Evolutionary conservation across 192 early-diverging fungal species (phyloP).

Genomic region (Pilobolus umbonatus): DNA sequence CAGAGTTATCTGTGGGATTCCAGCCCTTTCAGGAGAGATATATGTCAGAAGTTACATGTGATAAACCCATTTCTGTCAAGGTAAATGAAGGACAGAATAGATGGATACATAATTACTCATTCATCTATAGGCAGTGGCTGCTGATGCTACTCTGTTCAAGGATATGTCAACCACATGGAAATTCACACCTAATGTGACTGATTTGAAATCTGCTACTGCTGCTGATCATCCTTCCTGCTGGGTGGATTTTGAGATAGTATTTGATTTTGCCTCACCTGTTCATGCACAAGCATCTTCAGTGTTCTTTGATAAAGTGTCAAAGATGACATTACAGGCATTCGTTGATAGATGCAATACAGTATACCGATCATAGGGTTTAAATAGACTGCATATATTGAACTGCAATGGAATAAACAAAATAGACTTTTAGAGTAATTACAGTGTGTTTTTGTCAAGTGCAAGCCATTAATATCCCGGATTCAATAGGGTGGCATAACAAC

Average conservation of each 20-base stretch:
- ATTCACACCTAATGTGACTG: constrained; percentile 50
- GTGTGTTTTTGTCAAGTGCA: too few species aligned
- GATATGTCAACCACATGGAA: constrained; percentile 62
- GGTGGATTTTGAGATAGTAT: constrained; percentile 73
- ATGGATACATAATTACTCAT: not conserved
- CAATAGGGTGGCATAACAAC: too few species aligned
- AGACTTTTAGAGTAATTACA: too few species aligned
- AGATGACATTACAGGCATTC: constrained; percentile 70
- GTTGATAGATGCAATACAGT: constrained; percentile 46
- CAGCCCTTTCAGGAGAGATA: constrained; percentile 74
- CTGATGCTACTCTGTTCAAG: constrained; percentile 60
- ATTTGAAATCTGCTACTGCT: constrained; percentile 18
- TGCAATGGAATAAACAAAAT: too few species aligned
- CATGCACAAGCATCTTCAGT: constrained; percentile 75
- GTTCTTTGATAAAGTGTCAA: constrained; percentile 76
- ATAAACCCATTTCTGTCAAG: constrained; percentile 55
- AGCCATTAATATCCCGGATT: too few species aligned
- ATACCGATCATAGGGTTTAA: constrained; percentile 42
- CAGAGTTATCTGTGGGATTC: constrained; percentile 80
- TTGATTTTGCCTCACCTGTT: constrained; percentile 76
- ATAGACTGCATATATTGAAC: too few species aligned
- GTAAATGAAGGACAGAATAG: constrained; percentile 40
- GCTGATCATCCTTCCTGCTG: constrained; percentile 46
- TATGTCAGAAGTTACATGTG: constrained; percentile 66
- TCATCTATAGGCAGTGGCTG: constrained; percentile 45